phyloP scores from a whole-genome alignment of 1,284 basidiomycete genomes.

The Irpex lacteus region DNA sequence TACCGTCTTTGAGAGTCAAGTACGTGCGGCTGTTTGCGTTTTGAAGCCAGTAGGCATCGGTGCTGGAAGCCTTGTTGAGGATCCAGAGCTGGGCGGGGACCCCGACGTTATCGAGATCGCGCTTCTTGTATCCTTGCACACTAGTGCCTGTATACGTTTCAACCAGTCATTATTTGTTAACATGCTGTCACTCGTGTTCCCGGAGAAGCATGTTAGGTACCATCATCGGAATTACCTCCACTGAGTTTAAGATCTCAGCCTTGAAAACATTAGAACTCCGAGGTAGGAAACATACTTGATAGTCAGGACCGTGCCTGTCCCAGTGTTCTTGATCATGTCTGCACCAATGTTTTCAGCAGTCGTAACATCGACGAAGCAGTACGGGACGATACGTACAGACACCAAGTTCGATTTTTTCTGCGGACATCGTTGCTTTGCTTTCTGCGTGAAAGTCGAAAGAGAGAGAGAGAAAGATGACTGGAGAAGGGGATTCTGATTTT shows the following conservation, averaged over 20 bases:
- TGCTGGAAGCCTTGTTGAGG: background rate
- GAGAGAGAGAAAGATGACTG: background rate
- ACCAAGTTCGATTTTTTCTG: background rate
- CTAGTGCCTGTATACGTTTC: background rate
- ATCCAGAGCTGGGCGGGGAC: slow-evolving; percentile 2
- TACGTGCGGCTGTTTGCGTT: background rate
- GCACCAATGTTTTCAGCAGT: background rate
- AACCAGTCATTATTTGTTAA: background rate
- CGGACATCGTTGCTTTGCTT: background rate
- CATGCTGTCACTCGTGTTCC: background rate
- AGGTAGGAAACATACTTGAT: background rate
- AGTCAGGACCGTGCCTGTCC: background rate
- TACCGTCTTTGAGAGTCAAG: background rate
- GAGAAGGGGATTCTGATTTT: too few relatives aligned
- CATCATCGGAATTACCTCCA: background rate
- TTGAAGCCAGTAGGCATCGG: background rate
- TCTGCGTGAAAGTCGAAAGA: background rate
- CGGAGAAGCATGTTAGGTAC: background rate
- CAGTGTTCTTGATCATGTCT: background rate
- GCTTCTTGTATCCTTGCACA: slow-evolving; percentile 2
- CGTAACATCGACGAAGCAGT: background rate
- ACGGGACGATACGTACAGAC: background rate
- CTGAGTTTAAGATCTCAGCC: background rate
- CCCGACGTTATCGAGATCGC: background rate
- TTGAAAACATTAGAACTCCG: background rate